Percentiles rank a stretch among this genome's conserved stretches.
Evolutionary conservation across 345 rosid genomes (phyloP).

Genomic region (Arabidopsis suecica): DNA sequence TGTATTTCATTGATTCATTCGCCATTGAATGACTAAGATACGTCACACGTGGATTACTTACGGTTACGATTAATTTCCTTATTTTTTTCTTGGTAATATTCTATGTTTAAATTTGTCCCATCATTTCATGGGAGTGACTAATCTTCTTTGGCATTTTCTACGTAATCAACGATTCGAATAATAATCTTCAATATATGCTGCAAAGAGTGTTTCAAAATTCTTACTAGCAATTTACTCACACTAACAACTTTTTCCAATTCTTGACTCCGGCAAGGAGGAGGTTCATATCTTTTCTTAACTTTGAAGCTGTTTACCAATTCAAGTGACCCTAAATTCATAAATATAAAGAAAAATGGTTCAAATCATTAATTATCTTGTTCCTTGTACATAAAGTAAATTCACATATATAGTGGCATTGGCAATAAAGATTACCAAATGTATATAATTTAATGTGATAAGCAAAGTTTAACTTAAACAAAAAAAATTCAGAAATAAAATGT

Average conservation of each 20-base stretch:
- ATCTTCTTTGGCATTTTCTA: slow-evolving; percentile 23
- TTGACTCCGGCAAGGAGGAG: slow-evolving; percentile 26
- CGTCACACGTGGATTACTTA: not conserved
- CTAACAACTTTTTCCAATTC: slow-evolving; percentile 21
- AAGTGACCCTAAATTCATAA: slow-evolving; percentile 11
- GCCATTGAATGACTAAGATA: not conserved
- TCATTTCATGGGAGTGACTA: not conserved
- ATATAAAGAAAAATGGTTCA: too few species aligned
- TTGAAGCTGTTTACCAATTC: slow-evolving; percentile 13
- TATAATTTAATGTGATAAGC: not conserved
- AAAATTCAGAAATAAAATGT: not conserved
- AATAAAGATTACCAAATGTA: not conserved
- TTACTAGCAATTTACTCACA: slow-evolving; percentile 30
- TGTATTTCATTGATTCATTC: slow-evolving; percentile 16
- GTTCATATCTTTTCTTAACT: not conserved
- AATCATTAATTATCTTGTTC: not conserved
- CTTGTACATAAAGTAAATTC: not conserved
- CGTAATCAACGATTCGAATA: not conserved
- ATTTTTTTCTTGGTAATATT: not conserved
- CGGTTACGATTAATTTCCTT: not conserved
- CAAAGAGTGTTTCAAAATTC: slow-evolving; percentile 21
- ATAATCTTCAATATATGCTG: slow-evolving; percentile 37
- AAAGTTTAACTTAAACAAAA: too few species aligned
- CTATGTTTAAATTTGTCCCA: not conserved
- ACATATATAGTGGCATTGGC: not conserved